These are phyloP conservation scores for Penicillium italicum DNA, from an alignment of 2,329 filamentous ascomycete species.

Conservation along the genomic window DNA sequence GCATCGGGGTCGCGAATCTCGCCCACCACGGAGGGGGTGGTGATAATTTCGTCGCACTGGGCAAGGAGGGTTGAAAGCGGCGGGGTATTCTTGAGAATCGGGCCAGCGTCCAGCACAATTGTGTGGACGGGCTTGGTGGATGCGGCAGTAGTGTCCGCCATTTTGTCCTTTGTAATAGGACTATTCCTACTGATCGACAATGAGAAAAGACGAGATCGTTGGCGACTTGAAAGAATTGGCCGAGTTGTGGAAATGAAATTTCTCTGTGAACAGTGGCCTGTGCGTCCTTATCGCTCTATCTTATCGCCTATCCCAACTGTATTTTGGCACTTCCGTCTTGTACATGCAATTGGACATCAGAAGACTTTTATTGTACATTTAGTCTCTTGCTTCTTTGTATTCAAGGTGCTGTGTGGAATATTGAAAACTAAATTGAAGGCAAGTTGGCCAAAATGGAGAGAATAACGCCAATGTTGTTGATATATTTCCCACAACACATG, in stretches of 20 bases:
- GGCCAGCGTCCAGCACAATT: constrained; percentile 84
- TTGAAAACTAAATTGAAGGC: too few species aligned
- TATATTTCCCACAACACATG: too few species aligned
- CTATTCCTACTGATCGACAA: background rate
- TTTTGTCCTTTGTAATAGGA: constrained; percentile 13
- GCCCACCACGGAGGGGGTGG: constrained; percentile 76
- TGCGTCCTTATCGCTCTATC: constrained; percentile 42
- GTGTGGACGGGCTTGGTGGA: constrained; percentile 68
- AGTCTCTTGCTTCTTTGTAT: too few species aligned
- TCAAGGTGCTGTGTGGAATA: rapidly evolving
- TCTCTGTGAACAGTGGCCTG: constrained; percentile 31
- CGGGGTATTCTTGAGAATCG: constrained; percentile 90
- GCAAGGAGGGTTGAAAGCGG: constrained; percentile 75
- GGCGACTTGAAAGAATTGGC: constrained; percentile 9
- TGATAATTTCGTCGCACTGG: constrained; percentile 73
- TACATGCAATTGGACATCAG: background rate
- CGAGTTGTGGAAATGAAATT: constrained; percentile 26
- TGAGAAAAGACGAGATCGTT: background rate
- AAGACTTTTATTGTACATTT: background rate
- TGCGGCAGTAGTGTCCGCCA: constrained; percentile 18
- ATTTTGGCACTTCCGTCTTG: background rate
- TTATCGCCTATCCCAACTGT: constrained; percentile 28
- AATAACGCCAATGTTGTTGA: background rate
- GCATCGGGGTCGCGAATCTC: constrained; percentile 86
- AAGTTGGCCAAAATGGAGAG: background rate